Conservation (phyloP, 345 rosid genomes). For the Triadica sebifera region DNA sequence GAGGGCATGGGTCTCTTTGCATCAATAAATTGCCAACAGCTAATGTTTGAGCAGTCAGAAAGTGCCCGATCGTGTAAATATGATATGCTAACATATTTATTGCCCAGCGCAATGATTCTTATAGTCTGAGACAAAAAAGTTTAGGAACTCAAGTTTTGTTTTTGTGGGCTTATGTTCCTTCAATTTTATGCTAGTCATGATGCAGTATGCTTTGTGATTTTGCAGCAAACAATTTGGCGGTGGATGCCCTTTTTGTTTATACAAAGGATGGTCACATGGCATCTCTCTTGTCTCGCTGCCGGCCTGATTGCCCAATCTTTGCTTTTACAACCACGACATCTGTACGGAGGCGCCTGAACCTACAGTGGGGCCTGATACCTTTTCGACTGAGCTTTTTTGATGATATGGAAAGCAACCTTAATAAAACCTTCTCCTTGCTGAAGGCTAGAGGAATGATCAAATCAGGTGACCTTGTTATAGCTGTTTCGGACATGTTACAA, state of each 20-base stretch:
- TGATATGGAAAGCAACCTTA: constrained; percentile 91
- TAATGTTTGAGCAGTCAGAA: not conserved
- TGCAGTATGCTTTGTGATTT: constrained; percentile 16
- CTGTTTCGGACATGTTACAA: constrained; percentile 94
- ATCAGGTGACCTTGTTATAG: constrained; percentile 93
- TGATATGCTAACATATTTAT: not conserved
- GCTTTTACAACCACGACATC: constrained; percentile 83
- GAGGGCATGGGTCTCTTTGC: not conserved
- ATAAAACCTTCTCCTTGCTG: constrained; percentile 85
- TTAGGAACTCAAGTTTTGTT: not conserved
- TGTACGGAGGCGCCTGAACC: constrained; percentile 79
- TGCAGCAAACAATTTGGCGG: constrained; percentile 92
- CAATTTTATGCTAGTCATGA: not conserved
- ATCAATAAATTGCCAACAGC: not conserved
- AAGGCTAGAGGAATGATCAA: constrained; percentile 97
- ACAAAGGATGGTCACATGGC: constrained; percentile 96
- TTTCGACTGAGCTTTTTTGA: constrained; percentile 91
- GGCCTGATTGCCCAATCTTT: constrained; percentile 98
- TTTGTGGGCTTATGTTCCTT: not conserved
- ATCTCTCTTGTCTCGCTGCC: constrained; percentile 81
- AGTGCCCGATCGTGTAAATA: not conserved
- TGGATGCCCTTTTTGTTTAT: constrained; percentile 92
- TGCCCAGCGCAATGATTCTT: not conserved
- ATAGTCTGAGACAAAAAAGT: not conserved
- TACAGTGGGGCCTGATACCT: constrained; percentile 98